Conservation (phyloP, 2,329 filamentous ascomycete species). For the Celoporthe dispersa region DNA sequence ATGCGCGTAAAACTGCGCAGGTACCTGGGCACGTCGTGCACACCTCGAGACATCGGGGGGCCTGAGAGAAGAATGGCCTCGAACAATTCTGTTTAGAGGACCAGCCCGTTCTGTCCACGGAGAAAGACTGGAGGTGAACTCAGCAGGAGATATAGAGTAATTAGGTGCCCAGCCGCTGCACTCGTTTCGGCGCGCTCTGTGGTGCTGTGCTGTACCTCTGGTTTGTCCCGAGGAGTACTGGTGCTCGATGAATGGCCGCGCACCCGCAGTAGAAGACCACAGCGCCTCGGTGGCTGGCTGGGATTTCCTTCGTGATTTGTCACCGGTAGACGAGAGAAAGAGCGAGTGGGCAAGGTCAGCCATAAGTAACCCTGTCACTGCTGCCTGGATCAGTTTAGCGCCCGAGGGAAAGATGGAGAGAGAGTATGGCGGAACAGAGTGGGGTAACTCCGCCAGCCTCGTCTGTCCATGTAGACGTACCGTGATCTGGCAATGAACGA, state of each 20-base stretch:
- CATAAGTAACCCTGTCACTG: not conserved
- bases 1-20: not conserved
- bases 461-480: not conserved
- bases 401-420: too few species aligned
- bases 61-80: too few species aligned
- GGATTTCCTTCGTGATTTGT: too few species aligned
- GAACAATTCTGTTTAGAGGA: not conserved
- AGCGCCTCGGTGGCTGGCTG: too few species aligned
- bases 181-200: too few species aligned
- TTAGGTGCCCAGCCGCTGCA: too few species aligned
- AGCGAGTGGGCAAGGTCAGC: not conserved
- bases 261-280: too few species aligned
- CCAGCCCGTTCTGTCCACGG: not conserved
- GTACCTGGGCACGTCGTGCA: not conserved
- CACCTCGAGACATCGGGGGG: not conserved
- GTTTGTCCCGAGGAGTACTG: too few species aligned
- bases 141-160: too few species aligned
- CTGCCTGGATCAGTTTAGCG: not conserved
- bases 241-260: too few species aligned
- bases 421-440: too few species aligned
- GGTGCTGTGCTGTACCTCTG: too few species aligned
- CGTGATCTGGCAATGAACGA: not conserved
- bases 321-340: not conserved
- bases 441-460: not conserved
- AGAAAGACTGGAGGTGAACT: not conserved